Evolutionary conservation across 169 alveolate species (phyloP).

Genomic region (Eimeria sp.): DNA sequence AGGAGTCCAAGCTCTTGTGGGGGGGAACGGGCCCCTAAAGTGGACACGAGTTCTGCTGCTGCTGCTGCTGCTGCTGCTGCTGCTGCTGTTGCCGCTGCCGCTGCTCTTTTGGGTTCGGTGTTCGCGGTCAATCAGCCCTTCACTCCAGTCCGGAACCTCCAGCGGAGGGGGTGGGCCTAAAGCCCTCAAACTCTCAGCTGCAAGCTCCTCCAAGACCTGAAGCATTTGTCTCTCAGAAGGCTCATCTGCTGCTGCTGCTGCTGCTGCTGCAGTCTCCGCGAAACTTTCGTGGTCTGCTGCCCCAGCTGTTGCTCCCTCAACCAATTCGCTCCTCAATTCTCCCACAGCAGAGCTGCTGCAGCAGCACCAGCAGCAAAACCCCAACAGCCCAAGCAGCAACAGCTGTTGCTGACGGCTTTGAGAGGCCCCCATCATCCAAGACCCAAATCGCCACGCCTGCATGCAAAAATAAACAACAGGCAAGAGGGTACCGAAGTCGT

Average conservation of each 20-base stretch:
- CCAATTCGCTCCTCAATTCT: not conserved
- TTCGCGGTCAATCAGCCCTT: not conserved
- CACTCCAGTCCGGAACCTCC: not conserved
- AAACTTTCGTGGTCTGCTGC: not conserved
- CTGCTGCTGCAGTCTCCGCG: slow-evolving; percentile 12
- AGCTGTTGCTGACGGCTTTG: not conserved
- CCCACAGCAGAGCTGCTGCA: not conserved
- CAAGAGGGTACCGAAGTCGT: not conserved
- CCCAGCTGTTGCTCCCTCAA: not conserved
- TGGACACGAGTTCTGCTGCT: not conserved
- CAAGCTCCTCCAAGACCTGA: not conserved
- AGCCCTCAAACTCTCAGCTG: not conserved
- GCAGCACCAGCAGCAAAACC: not conserved
- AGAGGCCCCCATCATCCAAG: not conserved
- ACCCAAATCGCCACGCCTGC: not conserved
- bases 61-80: slow-evolving; percentile 65
- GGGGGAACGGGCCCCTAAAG: too few species aligned
- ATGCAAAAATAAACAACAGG: not conserved
- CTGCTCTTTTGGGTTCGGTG: not conserved
- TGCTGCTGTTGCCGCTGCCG: slow-evolving; percentile 6
- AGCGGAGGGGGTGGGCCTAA: not conserved
- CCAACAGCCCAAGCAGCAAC: not conserved
- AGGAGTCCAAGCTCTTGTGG: too few species aligned
- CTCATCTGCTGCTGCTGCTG: not conserved
- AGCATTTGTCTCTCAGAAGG: not conserved